These are phyloP conservation scores for Penstemon eatonii DNA, from an alignment of 257 asterid species.

Conservation along the genomic window DNA sequence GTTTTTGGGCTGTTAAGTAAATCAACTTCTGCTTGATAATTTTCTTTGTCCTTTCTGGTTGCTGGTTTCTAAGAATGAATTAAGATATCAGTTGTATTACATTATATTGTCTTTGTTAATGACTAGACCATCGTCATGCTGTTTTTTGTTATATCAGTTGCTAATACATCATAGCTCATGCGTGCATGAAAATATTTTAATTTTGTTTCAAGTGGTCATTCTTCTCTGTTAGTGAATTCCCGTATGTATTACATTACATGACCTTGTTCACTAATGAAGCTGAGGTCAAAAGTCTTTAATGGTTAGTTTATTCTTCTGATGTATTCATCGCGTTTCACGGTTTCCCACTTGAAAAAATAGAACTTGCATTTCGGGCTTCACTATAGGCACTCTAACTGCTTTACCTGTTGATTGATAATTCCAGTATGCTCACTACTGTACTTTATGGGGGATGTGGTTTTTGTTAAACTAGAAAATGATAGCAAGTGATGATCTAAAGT, in stretches of 20 bases:
- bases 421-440: background rate
- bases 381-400: too few relatives aligned
- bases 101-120: conserved; percentile 1
- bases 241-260: background rate
- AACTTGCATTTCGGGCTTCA: background rate
- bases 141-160: conserved; percentile 3
- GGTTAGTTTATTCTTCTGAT: background rate
- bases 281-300: background rate
- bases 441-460: background rate
- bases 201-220: background rate
- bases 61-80: background rate
- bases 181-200: background rate
- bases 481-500: background rate
- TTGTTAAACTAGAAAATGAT: background rate
- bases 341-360: background rate
- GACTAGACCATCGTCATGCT: background rate
- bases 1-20: conserved; percentile 13
- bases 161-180: background rate
- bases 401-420: background rate
- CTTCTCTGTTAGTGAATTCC: background rate
- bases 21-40: background rate
- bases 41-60: conserved; percentile 5
- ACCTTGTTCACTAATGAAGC: background rate
- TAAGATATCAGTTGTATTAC: too few relatives aligned
- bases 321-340: background rate